Conservation (phyloP, 1,139 yeast genomes). For the Pichia sp. region DNA sequence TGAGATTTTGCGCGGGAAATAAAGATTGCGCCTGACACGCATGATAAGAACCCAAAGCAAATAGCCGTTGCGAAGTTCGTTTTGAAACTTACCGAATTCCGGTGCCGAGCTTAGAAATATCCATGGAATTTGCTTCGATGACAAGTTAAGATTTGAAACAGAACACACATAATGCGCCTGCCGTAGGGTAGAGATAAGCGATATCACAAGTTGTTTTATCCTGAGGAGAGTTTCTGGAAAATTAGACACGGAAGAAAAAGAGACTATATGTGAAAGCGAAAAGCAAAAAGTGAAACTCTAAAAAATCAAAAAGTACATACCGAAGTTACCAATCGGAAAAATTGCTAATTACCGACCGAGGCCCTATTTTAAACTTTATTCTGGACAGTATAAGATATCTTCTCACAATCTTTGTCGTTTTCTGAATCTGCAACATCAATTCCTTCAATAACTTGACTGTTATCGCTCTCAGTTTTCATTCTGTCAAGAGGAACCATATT, state of each 20-base stretch:
- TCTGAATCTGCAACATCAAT: background rate
- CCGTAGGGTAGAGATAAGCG: too few relatives aligned
- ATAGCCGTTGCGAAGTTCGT: too few relatives aligned
- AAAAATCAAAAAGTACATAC: too few relatives aligned
- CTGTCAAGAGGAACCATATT: conserved; percentile 6
- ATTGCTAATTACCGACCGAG: background rate
- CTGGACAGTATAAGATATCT: background rate
- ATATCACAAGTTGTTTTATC: too few relatives aligned
- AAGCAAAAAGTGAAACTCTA: too few relatives aligned
- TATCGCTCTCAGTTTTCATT: background rate
- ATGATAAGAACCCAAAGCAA: background rate
- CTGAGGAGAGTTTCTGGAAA: too few relatives aligned
- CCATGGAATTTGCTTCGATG: too few relatives aligned
- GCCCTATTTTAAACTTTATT: background rate
- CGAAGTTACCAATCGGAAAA: background rate
- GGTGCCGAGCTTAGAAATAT: too few relatives aligned
- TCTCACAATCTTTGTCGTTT: background rate
- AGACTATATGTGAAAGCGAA: too few relatives aligned
- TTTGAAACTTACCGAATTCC: background rate
- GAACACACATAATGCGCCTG: too few relatives aligned
- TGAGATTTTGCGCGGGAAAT: background rate
- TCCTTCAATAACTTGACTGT: background rate
- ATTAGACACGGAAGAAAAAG: too few relatives aligned
- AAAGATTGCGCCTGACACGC: background rate
- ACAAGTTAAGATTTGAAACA: too few relatives aligned